Evolutionary conservation across 1,284 basidiomycete genomes (phyloP), one percentile per base, ranked within the genome.

Genomic region (Vanrija pseudolonga): DNA sequence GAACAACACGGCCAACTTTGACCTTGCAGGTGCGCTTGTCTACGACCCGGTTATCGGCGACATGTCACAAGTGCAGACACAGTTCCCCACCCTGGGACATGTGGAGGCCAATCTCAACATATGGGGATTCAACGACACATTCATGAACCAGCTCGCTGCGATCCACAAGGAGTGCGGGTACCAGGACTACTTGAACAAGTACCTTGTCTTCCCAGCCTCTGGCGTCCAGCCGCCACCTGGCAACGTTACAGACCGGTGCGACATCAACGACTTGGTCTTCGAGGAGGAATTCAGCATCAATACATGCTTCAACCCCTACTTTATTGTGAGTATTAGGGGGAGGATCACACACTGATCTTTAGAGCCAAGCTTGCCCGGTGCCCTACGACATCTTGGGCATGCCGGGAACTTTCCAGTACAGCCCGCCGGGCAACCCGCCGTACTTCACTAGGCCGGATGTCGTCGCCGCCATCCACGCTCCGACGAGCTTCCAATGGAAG

Each of bases 331-430:
- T 68, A 15, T 3, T 9, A 4, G 18, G 17, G 22, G 2, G 12
- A 7, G n/a, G 6, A 17, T 4, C 15, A 22, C 42, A 44, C 23
- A 51, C 42, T 19, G 17, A 26, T 3, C 49, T n/a, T n/a, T n/a
- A 37, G 60, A 8, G 51, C 50, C 19, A 72, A 17, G 62, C 78
- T 73, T 82, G 77, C 59, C 82, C 82, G 0, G 71, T 87, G 38
- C 74, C 85, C 14, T 88, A 85, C 85, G 86, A 89, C 60, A 84
- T 88, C 6, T 83, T 89, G 37, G 87, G 86, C 17, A 86, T 86
- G 78, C 86, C 87, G 81, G 65, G 85, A 64, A 44, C 81, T 69
- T 15, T 48, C 19, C 39, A 17, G 19, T 44, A 52, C 40, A 18
- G 14, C 4, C 54, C 41, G 23, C 15, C 20, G 17, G 53, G 23